phyloP scores from a whole-genome alignment of 208 protist genomes.

The Crithidia fasciculata region DNA sequence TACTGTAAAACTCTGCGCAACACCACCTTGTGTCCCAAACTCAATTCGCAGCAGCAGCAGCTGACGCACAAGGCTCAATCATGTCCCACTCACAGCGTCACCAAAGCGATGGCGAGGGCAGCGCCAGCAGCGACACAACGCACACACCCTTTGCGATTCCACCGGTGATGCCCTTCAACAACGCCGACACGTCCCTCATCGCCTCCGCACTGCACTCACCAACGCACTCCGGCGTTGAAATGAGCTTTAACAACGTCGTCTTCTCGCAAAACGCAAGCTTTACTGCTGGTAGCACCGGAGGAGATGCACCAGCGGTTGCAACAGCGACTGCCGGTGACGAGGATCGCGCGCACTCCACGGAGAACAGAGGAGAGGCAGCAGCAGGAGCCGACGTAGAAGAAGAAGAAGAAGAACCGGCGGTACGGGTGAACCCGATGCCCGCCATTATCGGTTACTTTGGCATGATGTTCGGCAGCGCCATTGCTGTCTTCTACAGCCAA shows the following conservation, averaged over 20 bases:
- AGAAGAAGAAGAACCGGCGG: neutral
- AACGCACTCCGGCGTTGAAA: constrained; percentile 6
- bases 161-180: constrained; percentile 13
- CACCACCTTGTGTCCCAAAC: too few species aligned
- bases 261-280: constrained; percentile 18
- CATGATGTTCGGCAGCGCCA: constrained; percentile 39
- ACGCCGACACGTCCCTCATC: constrained; percentile 2
- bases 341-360: neutral
- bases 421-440: constrained; percentile 4
- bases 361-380: neutral
- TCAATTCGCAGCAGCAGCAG: too few species aligned
- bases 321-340: neutral
- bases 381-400: neutral
- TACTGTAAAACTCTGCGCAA: too few species aligned
- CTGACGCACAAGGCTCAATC: neutral
- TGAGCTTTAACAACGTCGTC: constrained; percentile 12
- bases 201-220: constrained; percentile 3
- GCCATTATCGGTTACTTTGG: constrained; percentile 54
- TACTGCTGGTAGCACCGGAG: constrained; percentile 5
- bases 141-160: constrained; percentile 2
- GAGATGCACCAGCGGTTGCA: neutral
- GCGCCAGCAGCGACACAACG: neutral
- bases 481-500: constrained; percentile 41
- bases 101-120: neutral
- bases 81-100: neutral